Base-by-base conservation (phyloP, 108 stramenopile genomes). In the Cylindrotheca closterium region DNA sequence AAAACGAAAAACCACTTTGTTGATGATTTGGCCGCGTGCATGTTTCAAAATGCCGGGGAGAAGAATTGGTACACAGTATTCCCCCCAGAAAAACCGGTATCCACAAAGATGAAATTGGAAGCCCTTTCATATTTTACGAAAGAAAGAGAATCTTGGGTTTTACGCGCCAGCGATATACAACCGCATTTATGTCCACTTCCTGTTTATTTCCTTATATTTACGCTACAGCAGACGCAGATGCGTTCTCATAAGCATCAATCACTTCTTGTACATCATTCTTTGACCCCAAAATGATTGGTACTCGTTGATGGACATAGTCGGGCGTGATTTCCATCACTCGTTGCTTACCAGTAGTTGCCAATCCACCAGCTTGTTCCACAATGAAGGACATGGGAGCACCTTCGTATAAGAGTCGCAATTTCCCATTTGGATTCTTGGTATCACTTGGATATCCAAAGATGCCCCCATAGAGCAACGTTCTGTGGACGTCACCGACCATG, bases 401-500 rank as follows among this genome's bases (percentile, higher is more conserved):
- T 75, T 94, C 88, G 84, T 95, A 92, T 28, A 92, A 71, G 25
- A 95, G 67, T 28, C 89, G 84, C 5, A 96, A 75, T 65, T 95
- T 95, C 51, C 96, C 94, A 42, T 93, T 83, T 29, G 82, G 85
- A 61, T 92, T 86, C 54, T 84, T 87, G 22, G 59, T 72, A 68
- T 98, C 96, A 31, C 91, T 80, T 4, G 99, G 99, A 71, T 97
- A 98, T 59, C 96, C 88, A 70, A 96, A 99, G 24, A 99, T 84
- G 8, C 99, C 99, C 31, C 97, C 97, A 71, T 99, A 99, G 51
- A 96, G 72, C 42, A 99, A 69, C 12, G 99, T 99, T 10, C 98
- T 91, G 79, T 99, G 98, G 17, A 98, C 94, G 73, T 99, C 98
- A 7, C 96, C 94, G 19, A 98, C 98, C 97, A 99, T 98, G 68